Percentiles rank a stretch among this genome's conserved stretches.
Conservation (phyloP, 208 protist species). For the Crithidia fasciculata region DNA sequence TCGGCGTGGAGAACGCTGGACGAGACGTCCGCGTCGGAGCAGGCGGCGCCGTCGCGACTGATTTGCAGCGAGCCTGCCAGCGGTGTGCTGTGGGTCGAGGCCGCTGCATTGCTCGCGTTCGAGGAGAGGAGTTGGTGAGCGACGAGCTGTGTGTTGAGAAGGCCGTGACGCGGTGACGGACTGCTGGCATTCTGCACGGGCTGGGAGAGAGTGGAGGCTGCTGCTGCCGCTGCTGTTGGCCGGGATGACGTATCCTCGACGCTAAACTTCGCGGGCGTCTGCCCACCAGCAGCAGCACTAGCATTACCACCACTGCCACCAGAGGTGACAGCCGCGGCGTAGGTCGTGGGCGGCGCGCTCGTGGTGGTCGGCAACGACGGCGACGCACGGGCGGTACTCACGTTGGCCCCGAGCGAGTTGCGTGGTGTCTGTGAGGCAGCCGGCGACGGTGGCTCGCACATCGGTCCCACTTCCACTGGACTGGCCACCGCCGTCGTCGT, state of each 20-base stretch:
- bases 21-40: conserved; percentile 10
- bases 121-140: conserved; percentile 32
- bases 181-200: neutral
- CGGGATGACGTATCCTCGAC: conserved; percentile 32
- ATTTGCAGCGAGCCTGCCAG: conserved; percentile 24
- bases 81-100: conserved; percentile 32
- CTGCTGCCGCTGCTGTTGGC: neutral
- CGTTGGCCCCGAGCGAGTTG: neutral
- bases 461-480: neutral
- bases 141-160: conserved; percentile 16
- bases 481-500: conserved; percentile 8
- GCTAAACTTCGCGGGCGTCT: conserved; percentile 27
- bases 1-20: neutral
- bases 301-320: neutral
- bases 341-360: conserved; percentile 14
- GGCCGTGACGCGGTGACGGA: neutral
- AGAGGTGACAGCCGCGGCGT: neutral
- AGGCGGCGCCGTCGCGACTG: conserved; percentile 15
- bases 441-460: neutral
- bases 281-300: neutral
- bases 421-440: conserved; percentile 1
- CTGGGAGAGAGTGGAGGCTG: neutral
- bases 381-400: no score
- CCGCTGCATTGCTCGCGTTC: conserved; percentile 31
- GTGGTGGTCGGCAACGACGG: neutral